These are phyloP conservation scores for Linnemannia schmuckeri DNA, from an alignment of 192 early-diverging fungal species.

Conservation along the genomic window DNA sequence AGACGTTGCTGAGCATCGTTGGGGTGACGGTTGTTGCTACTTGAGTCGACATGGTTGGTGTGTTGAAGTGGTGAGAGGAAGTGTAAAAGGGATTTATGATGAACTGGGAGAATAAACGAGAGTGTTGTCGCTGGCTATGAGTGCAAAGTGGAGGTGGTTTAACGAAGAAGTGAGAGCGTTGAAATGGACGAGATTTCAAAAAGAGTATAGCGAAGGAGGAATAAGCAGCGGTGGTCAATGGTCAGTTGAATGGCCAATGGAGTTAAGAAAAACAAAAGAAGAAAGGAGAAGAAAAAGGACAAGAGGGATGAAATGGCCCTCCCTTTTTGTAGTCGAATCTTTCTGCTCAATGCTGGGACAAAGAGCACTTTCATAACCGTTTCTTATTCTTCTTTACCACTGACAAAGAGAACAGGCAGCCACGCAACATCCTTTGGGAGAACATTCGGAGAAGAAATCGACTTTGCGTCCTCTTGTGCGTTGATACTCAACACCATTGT, in stretches of 20 bases:
- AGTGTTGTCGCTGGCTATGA: background rate
- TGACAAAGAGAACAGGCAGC: background rate
- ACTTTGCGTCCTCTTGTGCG: background rate
- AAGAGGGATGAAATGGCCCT: background rate
- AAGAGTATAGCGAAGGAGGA: background rate
- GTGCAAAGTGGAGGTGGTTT: background rate
- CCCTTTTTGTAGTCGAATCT: background rate
- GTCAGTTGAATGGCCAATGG: conserved; percentile 6
- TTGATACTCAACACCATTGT: background rate
- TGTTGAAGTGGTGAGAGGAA: background rate
- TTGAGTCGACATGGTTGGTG: conserved; percentile 11
- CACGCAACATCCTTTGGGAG: background rate
- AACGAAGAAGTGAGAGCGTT: background rate
- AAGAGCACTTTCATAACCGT: background rate
- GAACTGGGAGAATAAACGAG: background rate
- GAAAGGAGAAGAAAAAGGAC: background rate
- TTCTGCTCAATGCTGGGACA: background rate
- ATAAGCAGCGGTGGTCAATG: background rate
- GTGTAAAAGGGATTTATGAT: background rate
- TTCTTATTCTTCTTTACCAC: background rate
- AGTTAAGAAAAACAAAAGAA: background rate
- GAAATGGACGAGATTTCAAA: background rate
- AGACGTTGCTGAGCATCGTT: conserved; percentile 28
- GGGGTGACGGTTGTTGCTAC: conserved; percentile 9
- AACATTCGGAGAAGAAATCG: background rate